Base-by-base conservation (phyloP, 2,329 filamentous ascomycete species). In the Hypoxylon sp. region DNA sequence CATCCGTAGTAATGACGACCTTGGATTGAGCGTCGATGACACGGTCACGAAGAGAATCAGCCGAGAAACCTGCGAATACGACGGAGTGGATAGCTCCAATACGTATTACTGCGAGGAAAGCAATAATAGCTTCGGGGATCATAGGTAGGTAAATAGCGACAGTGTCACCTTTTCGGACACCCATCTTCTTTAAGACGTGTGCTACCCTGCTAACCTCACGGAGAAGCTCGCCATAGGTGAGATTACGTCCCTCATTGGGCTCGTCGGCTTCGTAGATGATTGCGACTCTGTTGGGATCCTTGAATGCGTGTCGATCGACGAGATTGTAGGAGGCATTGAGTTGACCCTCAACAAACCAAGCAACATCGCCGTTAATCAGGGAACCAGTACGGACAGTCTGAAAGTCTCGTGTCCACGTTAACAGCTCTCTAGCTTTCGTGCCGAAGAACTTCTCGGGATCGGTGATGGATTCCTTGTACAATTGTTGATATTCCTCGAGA, bases 251-350 rank as follows among this genome's bases (percentile, higher is more conserved):
- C 78, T 97, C 92, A 59, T 82, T 86, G 45, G 91, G 89, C 82
- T 99, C 96, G 77, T 99, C 96, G 67, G 94, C 95, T 85, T 99
- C 96, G 85, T 98, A 99, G 83, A 98, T 97, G 82, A 99, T 97
- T 79, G 96, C 96, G 51, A 96, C 90, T 83, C 91, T 93, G 83
- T 98, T 84, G 51, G 96, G 96, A 82, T 97, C 90, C 82, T 94
- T 94, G 82, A 97, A 88, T n/a, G 96, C 96, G 81, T 98, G 95
- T 68, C 96, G 93, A 78, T 99, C 96, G 71, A 99, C 91, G 78
- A 94, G 97, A 85, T 99, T 99, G 89, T 94, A 98, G 28, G 93
- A 96, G 70, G 96, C 96, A 77, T 99, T 99, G 77, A 99, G 86
- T 75, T 91, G 89, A 73, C 96, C 96, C 84, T 98, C 96, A 68